These are phyloP conservation scores for Fistulina hepatica DNA, from an alignment of 1,284 basidiomycete species.

Conservation along the genomic window DNA sequence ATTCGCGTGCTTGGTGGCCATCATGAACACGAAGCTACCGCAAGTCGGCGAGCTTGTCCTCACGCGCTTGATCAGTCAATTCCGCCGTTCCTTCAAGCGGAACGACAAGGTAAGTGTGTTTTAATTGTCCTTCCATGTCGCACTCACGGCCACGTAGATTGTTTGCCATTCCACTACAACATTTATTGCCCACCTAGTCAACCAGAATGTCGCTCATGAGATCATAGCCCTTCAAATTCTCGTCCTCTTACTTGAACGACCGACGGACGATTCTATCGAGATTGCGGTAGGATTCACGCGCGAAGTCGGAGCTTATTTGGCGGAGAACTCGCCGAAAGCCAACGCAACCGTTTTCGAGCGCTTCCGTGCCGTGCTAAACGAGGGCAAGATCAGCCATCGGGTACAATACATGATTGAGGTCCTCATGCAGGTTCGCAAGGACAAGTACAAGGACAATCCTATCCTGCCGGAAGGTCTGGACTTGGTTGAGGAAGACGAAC, in stretches of 20 bases:
- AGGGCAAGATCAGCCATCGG: slow-evolving; percentile 88
- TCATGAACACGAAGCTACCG: slow-evolving; percentile 96
- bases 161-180: slow-evolving; percentile 92
- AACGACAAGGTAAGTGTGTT: slow-evolving; percentile 83
- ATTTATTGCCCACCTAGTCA: slow-evolving; percentile 95
- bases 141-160: slow-evolving; percentile 35
- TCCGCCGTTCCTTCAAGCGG: slow-evolving; percentile 88
- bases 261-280: slow-evolving; percentile 97
- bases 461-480: slow-evolving; percentile 89
- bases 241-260: slow-evolving; percentile 86
- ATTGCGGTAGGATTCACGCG: slow-evolving; percentile 97
- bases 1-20: slow-evolving; percentile 88
- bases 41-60: slow-evolving; percentile 92
- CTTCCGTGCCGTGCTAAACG: slow-evolving; percentile 93
- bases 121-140: background rate
- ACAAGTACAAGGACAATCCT: slow-evolving; percentile 98
- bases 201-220: slow-evolving; percentile 91
- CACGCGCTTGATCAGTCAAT: slow-evolving; percentile 87
- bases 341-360: slow-evolving; percentile 91
- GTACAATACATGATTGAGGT: slow-evolving; percentile 99
- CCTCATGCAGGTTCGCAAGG: slow-evolving; percentile 94
- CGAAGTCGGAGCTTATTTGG: slow-evolving; percentile 92
- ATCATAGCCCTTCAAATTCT: slow-evolving; percentile 93
- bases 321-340: slow-evolving; percentile 90
- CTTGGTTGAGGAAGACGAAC: slow-evolving; percentile 95